Evolutionary conservation across 2,329 filamentous ascomycete genomes (phyloP).

Genomic region (Sarocladiaceae sp.): DNA sequence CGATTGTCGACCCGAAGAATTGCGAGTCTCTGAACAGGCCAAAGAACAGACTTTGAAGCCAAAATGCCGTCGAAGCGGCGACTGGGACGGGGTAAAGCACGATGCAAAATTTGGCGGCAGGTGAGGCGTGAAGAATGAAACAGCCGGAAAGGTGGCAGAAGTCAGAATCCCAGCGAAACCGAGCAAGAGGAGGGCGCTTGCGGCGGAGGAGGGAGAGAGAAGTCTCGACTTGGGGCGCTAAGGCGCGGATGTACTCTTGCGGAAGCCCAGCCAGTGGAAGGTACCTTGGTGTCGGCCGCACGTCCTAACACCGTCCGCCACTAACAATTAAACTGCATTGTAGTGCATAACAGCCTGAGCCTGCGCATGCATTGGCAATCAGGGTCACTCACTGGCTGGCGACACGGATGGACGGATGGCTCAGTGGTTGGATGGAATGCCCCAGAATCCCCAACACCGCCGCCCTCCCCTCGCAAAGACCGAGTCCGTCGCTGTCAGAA

Average conservation of each 20-base stretch:
- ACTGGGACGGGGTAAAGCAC: neutral
- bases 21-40: no score
- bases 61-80: neutral
- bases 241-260: slow-evolving; percentile 1
- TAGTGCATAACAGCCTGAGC: no score
- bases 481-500: no score
- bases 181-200: neutral
- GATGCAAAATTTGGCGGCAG: neutral
- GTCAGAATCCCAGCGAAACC: neutral
- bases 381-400: neutral
- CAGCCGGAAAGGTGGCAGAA: neutral
- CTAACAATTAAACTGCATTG: no score
- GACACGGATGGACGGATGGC: no score
- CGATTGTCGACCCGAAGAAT: no score
- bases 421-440: neutral
- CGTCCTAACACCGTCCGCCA: neutral
- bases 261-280: neutral
- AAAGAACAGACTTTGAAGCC: neutral
- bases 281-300: neutral
- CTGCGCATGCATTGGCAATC: slow-evolving; percentile 3
- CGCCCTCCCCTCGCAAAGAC: no score
- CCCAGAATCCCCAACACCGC: no score
- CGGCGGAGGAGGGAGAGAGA: neutral
- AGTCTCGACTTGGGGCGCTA: slow-evolving; percentile 3
- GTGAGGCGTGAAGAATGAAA: neutral